Percentiles rank a stretch among this genome's conserved stretches.
Conservation (phyloP, 805 yeast species). For the Metschnikowia amazonensis region DNA sequence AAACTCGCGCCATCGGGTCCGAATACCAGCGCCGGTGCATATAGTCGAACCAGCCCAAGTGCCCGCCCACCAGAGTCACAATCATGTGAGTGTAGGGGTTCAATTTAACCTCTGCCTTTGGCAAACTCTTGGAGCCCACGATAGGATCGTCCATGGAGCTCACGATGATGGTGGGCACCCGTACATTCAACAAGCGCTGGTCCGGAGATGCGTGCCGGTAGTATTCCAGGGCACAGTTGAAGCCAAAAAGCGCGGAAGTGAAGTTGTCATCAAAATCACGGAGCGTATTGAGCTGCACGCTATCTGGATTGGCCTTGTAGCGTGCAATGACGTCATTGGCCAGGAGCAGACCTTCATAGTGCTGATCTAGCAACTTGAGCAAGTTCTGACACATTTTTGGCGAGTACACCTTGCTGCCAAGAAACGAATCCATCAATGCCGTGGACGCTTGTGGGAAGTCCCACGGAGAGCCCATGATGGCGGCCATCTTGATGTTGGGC, state of each 20-base stretch:
- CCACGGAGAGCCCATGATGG: conserved; percentile 68
- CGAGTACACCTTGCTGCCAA: conserved; percentile 40
- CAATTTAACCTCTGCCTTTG: conserved; percentile 43
- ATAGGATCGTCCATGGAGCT: conserved; percentile 69
- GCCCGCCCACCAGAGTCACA: conserved; percentile 68
- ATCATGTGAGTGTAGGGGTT: conserved; percentile 60
- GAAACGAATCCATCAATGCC: conserved; percentile 35
- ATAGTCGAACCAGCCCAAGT: conserved; percentile 49
- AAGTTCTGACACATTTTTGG: conserved; percentile 42
- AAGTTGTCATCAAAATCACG: conserved; percentile 58
- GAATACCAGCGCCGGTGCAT: conserved; percentile 38
- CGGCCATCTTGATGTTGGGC: conserved; percentile 53
- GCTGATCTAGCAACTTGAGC: conserved; percentile 29
- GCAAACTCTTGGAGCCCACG: conserved; percentile 50
- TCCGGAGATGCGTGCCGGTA: conserved; percentile 64
- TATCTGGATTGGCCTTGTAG: conserved; percentile 29
- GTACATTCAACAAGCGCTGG: conserved; percentile 50
- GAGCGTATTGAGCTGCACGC: conserved; percentile 34
- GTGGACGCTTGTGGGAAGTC: conserved; percentile 56
- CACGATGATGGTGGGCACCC: conserved; percentile 60
- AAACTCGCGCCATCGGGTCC: conserved; percentile 32
- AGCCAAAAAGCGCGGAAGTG: conserved; percentile 62
- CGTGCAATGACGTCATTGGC: conserved; percentile 22
- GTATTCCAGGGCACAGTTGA: conserved; percentile 58
- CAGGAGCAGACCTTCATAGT: conserved; percentile 27